Percentiles rank a stretch among this genome's conserved stretches.
Conservation (phyloP, 1,284 basidiomycete species). For the Fomitopsis betulina region DNA sequence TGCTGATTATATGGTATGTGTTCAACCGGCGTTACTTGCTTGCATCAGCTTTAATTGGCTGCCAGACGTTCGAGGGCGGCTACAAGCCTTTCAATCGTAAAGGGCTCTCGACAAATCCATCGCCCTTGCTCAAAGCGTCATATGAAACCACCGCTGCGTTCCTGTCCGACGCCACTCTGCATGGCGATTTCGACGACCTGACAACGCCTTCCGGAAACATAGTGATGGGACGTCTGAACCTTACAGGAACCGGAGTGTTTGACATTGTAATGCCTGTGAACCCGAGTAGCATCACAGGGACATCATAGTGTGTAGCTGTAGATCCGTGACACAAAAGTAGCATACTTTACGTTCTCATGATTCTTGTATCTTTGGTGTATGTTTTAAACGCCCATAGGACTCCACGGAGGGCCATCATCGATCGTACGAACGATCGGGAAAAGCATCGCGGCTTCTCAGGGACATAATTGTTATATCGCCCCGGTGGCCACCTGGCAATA, state of each 20-base stretch:
- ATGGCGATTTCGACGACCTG: constrained; percentile 93
- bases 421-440: not conserved
- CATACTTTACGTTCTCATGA: not conserved
- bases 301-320: not conserved
- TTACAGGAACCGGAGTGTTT: constrained; percentile 87
- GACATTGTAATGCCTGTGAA: constrained; percentile 65
- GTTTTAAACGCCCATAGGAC: not conserved
- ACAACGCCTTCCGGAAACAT: constrained; percentile 88
- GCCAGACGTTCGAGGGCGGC: constrained; percentile 92
- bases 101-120: constrained; percentile 88
- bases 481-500: not conserved
- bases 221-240: constrained; percentile 82
- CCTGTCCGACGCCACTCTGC: constrained; percentile 90
- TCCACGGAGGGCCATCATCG: not conserved
- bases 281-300: constrained; percentile 4
- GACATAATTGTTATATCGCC: not conserved
- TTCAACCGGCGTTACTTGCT: not conserved
- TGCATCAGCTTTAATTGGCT: constrained; percentile 6
- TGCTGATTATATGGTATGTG: constrained; percentile 95
- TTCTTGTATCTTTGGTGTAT: not conserved
- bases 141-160: constrained; percentile 98
- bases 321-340: constrained; percentile 1
- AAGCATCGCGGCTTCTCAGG: not conserved
- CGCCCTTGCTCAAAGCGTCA: constrained; percentile 93
- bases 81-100: constrained; percentile 98